Conservation (phyloP, 768 basidiomycete species). For the Xerocomus potaroensis region DNA sequence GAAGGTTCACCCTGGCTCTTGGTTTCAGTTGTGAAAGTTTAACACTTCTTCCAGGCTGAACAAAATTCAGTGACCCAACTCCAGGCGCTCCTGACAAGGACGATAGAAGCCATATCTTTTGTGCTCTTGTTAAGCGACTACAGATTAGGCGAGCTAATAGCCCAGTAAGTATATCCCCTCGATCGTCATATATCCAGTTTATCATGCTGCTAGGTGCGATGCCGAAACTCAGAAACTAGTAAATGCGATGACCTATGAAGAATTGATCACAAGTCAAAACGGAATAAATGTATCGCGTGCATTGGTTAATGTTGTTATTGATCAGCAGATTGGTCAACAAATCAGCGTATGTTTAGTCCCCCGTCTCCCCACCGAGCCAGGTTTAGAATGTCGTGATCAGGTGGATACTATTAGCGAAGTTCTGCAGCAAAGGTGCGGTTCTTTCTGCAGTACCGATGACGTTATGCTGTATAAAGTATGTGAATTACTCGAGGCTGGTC, state of each 20-base stretch:
- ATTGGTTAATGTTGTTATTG: conserved; percentile 92
- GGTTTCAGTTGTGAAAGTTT: conserved; percentile 1
- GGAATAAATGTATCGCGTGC: conserved; percentile 87
- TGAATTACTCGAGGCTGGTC: conserved; percentile 2
- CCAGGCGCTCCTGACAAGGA: conserved; percentile 67
- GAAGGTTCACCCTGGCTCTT: conserved; percentile 50
- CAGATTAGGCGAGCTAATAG: conserved; percentile 77
- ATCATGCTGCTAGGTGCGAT: conserved; percentile 54
- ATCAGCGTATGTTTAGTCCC: conserved; percentile 62
- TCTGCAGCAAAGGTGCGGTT: conserved; percentile 90
- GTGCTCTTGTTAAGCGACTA: conserved; percentile 90
- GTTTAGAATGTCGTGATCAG: conserved; percentile 37
- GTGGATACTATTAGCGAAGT: conserved; percentile 97
- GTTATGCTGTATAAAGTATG: conserved; percentile 93
- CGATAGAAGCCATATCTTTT: conserved; percentile 94
- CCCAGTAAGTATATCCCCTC: conserved; percentile 50
- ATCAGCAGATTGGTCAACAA: conserved; percentile 97
- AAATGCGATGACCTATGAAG: conserved; percentile 73
- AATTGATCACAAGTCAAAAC: conserved; percentile 76
- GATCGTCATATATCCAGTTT: conserved; percentile 2
- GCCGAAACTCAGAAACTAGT: conserved; percentile 66
- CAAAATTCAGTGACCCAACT: conserved; percentile 79
- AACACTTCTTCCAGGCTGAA: conserved; percentile 54
- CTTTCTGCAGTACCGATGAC: conserved; percentile 97
- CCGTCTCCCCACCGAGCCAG: background rate